Evolutionary conservation across 495 filamentous ascomycete species (phyloP).

Genomic region (Talaromyces nanjingensis): DNA sequence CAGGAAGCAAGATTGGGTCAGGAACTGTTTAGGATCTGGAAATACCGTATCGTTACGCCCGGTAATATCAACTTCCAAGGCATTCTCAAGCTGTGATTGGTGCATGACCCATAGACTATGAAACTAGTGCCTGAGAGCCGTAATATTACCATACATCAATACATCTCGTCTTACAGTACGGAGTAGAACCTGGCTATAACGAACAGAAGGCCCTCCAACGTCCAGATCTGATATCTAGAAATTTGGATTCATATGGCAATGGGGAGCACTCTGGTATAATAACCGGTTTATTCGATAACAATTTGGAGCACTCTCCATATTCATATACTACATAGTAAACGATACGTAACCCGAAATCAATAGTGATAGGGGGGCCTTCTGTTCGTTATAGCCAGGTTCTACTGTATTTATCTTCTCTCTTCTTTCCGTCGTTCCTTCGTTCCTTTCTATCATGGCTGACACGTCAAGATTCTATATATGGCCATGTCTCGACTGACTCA

Average conservation of each 20-base stretch:
- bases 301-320: too few relatives aligned
- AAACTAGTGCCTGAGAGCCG: slow-evolving; percentile 1
- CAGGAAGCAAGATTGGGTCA: neutral
- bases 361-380: too few relatives aligned
- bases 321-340: too few relatives aligned
- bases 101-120: neutral
- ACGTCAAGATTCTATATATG: neutral
- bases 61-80: neutral
- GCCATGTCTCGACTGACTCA: neutral
- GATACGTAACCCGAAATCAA: too few relatives aligned
- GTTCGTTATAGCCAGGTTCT: too few relatives aligned
- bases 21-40: neutral
- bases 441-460: neutral
- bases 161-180: neutral
- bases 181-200: too few relatives aligned
- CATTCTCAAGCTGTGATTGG: neutral
- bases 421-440: too few relatives aligned
- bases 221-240: too few relatives aligned
- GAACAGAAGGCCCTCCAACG: too few relatives aligned
- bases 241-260: too few relatives aligned
- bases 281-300: too few relatives aligned
- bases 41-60: neutral
- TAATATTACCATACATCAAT: slow-evolving; percentile 3
- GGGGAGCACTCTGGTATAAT: too few relatives aligned
- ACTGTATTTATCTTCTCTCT: neutral